phyloP scores from a whole-genome alignment of 2,329 filamentous ascomycete species.

The Penicillium sp. region DNA sequence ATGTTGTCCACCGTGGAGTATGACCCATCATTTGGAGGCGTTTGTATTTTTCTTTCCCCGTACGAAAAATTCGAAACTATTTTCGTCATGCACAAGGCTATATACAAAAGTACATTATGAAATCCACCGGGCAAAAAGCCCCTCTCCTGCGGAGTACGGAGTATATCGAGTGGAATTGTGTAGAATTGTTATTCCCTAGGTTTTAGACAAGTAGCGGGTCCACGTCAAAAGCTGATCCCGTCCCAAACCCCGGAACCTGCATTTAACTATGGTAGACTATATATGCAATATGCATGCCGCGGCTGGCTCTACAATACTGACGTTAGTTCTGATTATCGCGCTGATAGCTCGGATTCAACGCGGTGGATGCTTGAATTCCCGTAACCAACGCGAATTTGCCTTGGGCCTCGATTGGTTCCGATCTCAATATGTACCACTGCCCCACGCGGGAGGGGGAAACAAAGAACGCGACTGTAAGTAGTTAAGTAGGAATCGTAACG shows the following conservation, averaged over 20 bases:
- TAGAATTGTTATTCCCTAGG: not conserved
- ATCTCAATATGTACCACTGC: slow-evolving; percentile 12
- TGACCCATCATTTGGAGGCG: not conserved
- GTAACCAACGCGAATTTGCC: slow-evolving; percentile 13
- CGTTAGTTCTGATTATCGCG: slow-evolving; percentile 5
- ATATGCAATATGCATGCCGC: slow-evolving; percentile 15
- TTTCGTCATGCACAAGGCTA: not conserved
- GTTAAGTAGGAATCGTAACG: not conserved
- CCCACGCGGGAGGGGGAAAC: slow-evolving; percentile 22
- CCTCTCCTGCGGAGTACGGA: not conserved
- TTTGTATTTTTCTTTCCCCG: not conserved
- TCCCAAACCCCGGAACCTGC: slow-evolving; percentile 1
- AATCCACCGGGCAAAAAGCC: not conserved
- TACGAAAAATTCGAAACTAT: not conserved
- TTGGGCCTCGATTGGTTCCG: slow-evolving; percentile 6
- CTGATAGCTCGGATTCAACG: slow-evolving; percentile 14
- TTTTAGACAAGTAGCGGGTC: slow-evolving; percentile 19
- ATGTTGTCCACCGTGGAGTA: not conserved
- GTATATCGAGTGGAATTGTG: not conserved
- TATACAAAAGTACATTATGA: not conserved
- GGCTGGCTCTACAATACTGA: slow-evolving; percentile 15
- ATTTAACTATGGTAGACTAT: slow-evolving; percentile 13
- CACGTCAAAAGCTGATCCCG: slow-evolving; percentile 6
- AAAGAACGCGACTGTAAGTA: slow-evolving; percentile 7
- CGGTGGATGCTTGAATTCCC: slow-evolving; percentile 18